Evolutionary conservation across 306 rosid species (phyloP), one percentile per base, ranked within the genome.

Genomic region (Erythrophleum fordii): DNA sequence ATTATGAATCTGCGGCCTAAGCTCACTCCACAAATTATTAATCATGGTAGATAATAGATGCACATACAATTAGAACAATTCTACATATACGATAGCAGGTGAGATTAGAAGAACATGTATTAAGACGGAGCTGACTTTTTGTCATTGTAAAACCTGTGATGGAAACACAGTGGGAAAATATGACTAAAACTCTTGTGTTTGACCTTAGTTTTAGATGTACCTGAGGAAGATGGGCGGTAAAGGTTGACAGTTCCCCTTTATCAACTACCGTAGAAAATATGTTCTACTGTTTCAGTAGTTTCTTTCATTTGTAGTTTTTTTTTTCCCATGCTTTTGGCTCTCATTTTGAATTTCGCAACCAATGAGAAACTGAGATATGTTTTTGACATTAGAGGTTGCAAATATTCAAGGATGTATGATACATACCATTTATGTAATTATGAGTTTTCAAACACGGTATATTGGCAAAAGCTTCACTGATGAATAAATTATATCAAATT

Each of bases 201-300:
- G 93, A 89, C 92, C 67, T 46, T 70, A 35, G 58, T 28, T 71
- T 76, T 77, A 52, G 60, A 51, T 71, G 46, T 31, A 65, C 29
- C 0, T 12, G 51, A 67, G 72, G 52, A 82, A 41, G 79, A 87
- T 26, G 86, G 91, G 13, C 75, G 90, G 92, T 91, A 41, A 87
- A 45, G 83, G 88, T 81, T 73, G 93, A 86, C 84, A 85, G 64
- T 85, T 86, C 76, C 80, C 80, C 88, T 68, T 66, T 75, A 89
- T 89, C 91, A 78, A 83, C 84, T 78, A 76, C 64, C 61, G 39
- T 48, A 75, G 80, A 85, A 86, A 44, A n/a, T 67, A 48, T 58
- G 56, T 35, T 72, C 41, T 56, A 60, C 82, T 53, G 72, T 48
- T 82, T n/a, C 72, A 45, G 72, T 22, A 25, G 41, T 29, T 28